phyloP scores from a whole-genome alignment of 1,284 basidiomycete genomes.

The Tausonia pullulans region DNA sequence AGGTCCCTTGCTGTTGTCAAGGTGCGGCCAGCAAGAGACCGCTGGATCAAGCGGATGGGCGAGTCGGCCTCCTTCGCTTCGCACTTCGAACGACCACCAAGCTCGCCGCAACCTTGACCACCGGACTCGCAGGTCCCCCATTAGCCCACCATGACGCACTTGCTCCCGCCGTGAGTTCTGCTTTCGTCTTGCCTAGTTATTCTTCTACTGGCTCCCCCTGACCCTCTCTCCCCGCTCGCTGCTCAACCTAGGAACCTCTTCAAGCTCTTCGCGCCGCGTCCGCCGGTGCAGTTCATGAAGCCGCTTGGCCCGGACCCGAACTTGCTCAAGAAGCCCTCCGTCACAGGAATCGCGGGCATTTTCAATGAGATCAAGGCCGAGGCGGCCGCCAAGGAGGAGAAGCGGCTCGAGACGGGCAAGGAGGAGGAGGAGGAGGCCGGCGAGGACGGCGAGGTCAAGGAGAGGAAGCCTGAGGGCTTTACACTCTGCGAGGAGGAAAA shows the following conservation, averaged over 20 bases:
- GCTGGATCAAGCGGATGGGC: no score
- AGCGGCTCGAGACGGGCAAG: slow-evolving; percentile 27
- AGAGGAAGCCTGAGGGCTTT: slow-evolving; percentile 41
- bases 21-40: no score
- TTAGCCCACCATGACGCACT: no score
- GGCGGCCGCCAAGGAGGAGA: slow-evolving; percentile 44
- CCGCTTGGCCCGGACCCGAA: slow-evolving; percentile 73
- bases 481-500: slow-evolving; percentile 56
- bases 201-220: neutral
- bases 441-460: slow-evolving; percentile 64
- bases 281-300: slow-evolving; percentile 69
- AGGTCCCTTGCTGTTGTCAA: no score
- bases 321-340: slow-evolving; percentile 55
- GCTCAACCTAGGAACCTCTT: slow-evolving; percentile 83
- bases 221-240: slow-evolving; percentile 39
- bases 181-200: no score
- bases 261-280: slow-evolving; percentile 85
- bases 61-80: no score
- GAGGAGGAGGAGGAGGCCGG: slow-evolving; percentile 50
- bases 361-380: slow-evolving; percentile 64
- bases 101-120: no score
- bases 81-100: no score
- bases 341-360: slow-evolving; percentile 59
- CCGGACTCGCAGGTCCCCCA: no score
- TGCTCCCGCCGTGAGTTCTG: no score